Evolutionary conservation across 2,329 filamentous ascomycete species (phyloP).

Genomic region (Penicillium sumatraense): DNA sequence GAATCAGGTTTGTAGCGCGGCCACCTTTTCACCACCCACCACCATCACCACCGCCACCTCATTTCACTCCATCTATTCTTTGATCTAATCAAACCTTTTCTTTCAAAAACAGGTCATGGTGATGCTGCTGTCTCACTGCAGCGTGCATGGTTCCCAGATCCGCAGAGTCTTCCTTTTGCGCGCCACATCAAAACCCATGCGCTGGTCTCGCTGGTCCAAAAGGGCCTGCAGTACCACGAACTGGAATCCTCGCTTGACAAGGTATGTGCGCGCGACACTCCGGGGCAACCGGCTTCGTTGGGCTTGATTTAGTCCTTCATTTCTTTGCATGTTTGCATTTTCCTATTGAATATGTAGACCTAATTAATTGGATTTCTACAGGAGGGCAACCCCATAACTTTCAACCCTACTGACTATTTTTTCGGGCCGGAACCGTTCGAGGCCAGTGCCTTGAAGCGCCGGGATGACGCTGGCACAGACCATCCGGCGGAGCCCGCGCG

Average conservation of each 20-base stretch:
- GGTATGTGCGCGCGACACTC: slow-evolving; percentile 38
- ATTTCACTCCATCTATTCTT: neutral
- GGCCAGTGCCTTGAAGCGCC: slow-evolving; percentile 31
- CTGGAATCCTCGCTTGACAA: slow-evolving; percentile 54
- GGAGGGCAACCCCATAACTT: slow-evolving; percentile 43
- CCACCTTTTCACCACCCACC: slow-evolving; percentile 1
- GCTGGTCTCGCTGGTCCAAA: slow-evolving; percentile 66
- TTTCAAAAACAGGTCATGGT: slow-evolving; percentile 53
- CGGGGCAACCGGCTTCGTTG: neutral
- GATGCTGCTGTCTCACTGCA: slow-evolving; percentile 65
- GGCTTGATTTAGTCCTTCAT: neutral
- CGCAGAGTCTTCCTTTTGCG: slow-evolving; percentile 65
- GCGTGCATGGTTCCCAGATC: slow-evolving; percentile 66
- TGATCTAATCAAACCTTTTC: slow-evolving; percentile 23
- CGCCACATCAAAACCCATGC: slow-evolving; percentile 62
- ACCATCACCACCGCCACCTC: neutral
- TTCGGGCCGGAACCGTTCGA: slow-evolving; percentile 52
- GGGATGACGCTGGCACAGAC: slow-evolving; percentile 37
- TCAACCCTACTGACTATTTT: slow-evolving; percentile 48
- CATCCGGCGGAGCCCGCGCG: slow-evolving; percentile 39
- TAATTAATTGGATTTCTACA: slow-evolving; percentile 35
- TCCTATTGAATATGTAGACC: slow-evolving; percentile 11
- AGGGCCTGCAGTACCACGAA: slow-evolving; percentile 62
- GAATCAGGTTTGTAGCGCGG: slow-evolving; percentile 54
- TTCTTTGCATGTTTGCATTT: slow-evolving; percentile 1